Base-by-base conservation (phyloP, 2,329 filamentous ascomycete genomes). In the Emmonsiellopsis sp. region DNA sequence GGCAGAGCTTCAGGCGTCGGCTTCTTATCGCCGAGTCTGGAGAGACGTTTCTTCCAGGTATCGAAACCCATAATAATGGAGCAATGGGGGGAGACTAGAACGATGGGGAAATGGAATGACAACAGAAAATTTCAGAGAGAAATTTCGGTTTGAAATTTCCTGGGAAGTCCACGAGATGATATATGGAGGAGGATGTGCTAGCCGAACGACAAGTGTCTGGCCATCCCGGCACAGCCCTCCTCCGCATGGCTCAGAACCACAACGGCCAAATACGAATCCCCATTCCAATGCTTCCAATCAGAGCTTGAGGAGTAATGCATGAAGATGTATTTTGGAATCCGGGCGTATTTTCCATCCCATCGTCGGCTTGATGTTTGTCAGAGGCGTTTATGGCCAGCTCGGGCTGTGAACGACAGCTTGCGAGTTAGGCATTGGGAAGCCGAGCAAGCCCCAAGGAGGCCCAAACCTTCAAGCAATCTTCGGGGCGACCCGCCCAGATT, bases 1-100 rank as follows among this genome's bases (percentile, higher is more conserved):
- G 16, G 20, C 11, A 5, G 11, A 20, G 38, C 8, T 13, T 42
- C 34, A 31, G 49, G 34, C 41, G 49, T 2, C 42, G 11, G 15
- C 11, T 43, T 51, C 16, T 51, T 51, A n/a, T 13, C 31, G 9
- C 37, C 38, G 5, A 51, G 26, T 13, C 30, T 26, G 7, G 49
- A 51, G 26, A 51, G 49, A 15, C 49, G 49, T 30, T 51, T 51
- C 38, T 43, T 51, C 37, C 37, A 51, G 10, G 13, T 51, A 34
- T 51, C 49, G 42, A 51, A 43, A n/a, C 38, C 38, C 49, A 51
- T 51, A 20, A 9, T 13, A 2, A n/a, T 2, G 34, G 8, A 20
- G 11, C 30, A 2, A n/a, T 2, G 34, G 8, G 8, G n/a, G 15
- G 30, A 38, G 16, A 6, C 8, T 5, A 16, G 6, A 35, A 15